These are phyloP conservation scores for Carnegiea gigantea DNA, from an alignment of 179 eudicot genomes.

Conservation along the genomic window DNA sequence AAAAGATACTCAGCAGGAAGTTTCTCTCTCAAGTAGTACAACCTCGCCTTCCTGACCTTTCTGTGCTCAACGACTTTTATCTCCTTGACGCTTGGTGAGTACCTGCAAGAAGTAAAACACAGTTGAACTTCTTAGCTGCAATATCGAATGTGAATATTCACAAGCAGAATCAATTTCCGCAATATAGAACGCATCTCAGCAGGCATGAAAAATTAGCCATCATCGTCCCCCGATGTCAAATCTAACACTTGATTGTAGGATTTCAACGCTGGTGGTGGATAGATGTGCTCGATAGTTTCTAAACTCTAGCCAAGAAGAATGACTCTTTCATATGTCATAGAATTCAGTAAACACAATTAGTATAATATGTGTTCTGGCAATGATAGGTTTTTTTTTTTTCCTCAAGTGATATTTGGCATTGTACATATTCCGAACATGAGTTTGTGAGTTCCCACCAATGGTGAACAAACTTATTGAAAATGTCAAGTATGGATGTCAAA, in stretches of 20 bases:
- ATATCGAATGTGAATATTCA: background rate
- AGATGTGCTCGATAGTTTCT: background rate
- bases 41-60: slow-evolving; percentile 86
- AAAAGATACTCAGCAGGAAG: slow-evolving; percentile 88
- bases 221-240: too few species aligned
- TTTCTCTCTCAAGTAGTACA: slow-evolving; percentile 88
- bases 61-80: slow-evolving; percentile 69
- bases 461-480: background rate
- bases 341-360: background rate
- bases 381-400: too few species aligned
- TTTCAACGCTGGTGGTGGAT: background rate
- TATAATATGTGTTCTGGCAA: background rate
- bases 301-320: background rate
- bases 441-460: background rate
- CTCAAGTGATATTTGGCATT: too few species aligned
- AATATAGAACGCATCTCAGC: background rate
- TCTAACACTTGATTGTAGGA: background rate
- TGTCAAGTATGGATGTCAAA: background rate
- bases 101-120: slow-evolving; percentile 38
- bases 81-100: slow-evolving; percentile 86
- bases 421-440: too few species aligned
- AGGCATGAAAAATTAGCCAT: background rate
- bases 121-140: background rate
- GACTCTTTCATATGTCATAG: background rate
- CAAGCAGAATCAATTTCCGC: background rate